Percentiles rank a stretch among this genome's conserved stretches.
phyloP scores from a whole-genome alignment of 306 rosid species.

The Sophora flavescens region DNA sequence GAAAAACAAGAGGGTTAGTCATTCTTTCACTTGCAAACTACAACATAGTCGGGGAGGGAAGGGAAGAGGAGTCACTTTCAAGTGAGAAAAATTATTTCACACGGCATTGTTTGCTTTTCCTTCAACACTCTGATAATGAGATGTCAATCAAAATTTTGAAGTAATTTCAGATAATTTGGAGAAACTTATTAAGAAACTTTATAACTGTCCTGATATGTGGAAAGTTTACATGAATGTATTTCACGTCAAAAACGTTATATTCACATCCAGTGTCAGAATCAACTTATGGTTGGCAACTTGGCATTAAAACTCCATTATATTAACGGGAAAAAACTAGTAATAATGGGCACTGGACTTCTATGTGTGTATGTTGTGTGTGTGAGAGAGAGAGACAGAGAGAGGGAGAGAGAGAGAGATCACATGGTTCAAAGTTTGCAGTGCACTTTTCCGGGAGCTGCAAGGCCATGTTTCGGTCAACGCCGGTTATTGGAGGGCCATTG shows the following conservation, averaged over 20 bases:
- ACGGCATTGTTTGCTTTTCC: too few relatives aligned
- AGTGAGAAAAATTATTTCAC: too few relatives aligned
- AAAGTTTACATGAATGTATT: background rate
- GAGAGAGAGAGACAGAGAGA: conserved; percentile 10
- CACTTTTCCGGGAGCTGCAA: conserved; percentile 72
- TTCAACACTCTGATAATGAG: background rate
- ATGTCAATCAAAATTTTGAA: background rate
- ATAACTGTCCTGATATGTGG: background rate
- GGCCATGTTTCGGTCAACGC: conserved; percentile 71
- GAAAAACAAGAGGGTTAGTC: background rate
- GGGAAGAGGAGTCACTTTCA: background rate
- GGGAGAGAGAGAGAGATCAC: conserved; percentile 36
- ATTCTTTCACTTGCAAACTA: background rate
- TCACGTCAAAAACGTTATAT: background rate
- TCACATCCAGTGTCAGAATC: background rate
- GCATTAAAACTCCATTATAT: background rate
- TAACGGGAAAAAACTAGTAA: background rate
- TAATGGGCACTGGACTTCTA: background rate
- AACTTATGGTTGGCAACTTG: background rate
- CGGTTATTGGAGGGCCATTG: conserved; percentile 68
- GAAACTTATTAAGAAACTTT: background rate
- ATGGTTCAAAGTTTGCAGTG: conserved; percentile 66
- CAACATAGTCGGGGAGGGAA: background rate
- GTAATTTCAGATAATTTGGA: background rate
- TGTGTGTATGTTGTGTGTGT: conserved; percentile 42